A percentile compares a stretch with the other conserved stretches of the same genome.
phyloP scores from a whole-genome alignment of 495 filamentous ascomycete genomes.

The Penicillium canescens region DNA sequence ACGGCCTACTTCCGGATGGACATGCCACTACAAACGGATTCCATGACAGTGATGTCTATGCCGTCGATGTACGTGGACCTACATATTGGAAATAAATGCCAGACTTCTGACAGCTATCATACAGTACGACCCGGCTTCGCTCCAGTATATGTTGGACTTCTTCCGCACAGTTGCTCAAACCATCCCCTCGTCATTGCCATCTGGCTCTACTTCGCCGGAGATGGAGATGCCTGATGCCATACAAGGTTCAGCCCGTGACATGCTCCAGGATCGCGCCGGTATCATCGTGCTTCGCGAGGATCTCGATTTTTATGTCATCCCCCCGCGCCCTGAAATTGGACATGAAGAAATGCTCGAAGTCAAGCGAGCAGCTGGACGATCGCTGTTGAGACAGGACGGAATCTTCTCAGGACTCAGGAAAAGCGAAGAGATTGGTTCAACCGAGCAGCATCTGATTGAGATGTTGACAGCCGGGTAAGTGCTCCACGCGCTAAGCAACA shows the following conservation, averaged over 20 bases:
- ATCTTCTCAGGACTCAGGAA: conserved; percentile 94
- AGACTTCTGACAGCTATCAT: conserved; percentile 56
- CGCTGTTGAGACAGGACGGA: conserved; percentile 84
- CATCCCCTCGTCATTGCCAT: conserved; percentile 71
- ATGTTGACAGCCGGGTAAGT: conserved; percentile 97
- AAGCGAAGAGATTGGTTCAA: conserved; percentile 94
- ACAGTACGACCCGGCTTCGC: conserved; percentile 92
- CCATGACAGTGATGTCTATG: conserved; percentile 89
- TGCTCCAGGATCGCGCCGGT: conserved; percentile 85
- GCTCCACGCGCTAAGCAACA: background rate
- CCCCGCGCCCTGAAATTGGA: conserved; percentile 80
- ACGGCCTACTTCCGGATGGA: conserved; percentile 94
- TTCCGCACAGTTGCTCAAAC: conserved; percentile 94
- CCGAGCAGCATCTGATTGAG: conserved; percentile 97
- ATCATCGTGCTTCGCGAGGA: conserved; percentile 98
- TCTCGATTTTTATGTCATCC: conserved; percentile 96
- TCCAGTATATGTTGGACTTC: conserved; percentile 99
- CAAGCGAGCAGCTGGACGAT: conserved; percentile 87
- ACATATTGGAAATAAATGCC: conserved; percentile 40
- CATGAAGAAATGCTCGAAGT: conserved; percentile 93
- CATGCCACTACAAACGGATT: conserved; percentile 79
- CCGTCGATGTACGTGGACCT: conserved; percentile 81
- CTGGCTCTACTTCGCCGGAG: conserved; percentile 60
- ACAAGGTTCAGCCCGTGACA: conserved; percentile 68
- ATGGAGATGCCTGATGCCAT: conserved; percentile 67